These are phyloP conservation scores for Beta macrorhiza DNA, from an alignment of 179 eudicot species.

Conservation along the genomic window DNA sequence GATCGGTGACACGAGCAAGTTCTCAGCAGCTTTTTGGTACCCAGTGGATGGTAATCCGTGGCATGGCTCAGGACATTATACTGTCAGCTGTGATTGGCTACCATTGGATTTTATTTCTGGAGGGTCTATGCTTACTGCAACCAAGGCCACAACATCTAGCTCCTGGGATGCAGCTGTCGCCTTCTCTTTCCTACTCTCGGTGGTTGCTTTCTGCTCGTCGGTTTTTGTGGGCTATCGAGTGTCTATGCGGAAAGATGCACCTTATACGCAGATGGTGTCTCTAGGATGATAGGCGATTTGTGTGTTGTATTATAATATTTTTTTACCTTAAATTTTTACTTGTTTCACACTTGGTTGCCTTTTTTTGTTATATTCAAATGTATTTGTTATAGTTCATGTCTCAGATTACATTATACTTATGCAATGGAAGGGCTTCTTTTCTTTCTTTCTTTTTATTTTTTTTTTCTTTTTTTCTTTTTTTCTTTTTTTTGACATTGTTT, in stretches of 20 bases:
- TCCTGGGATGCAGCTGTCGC: constrained; percentile 71
- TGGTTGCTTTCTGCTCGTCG: constrained; percentile 62
- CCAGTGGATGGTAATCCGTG: constrained; percentile 84
- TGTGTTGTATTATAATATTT: constrained; percentile 20
- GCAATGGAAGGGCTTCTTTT: neutral
- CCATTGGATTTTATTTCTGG: constrained; percentile 46
- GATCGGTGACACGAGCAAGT: constrained; percentile 72
- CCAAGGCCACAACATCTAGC: constrained; percentile 32
- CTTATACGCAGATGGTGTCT: constrained; percentile 57
- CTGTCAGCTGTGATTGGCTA: constrained; percentile 80
- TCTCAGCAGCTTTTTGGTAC: constrained; percentile 89
- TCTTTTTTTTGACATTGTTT: neutral
- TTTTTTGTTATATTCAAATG: constrained; percentile 28
- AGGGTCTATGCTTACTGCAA: constrained; percentile 23
- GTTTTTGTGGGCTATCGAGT: constrained; percentile 52
- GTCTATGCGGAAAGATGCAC: constrained; percentile 30
- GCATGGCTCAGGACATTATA: constrained; percentile 72
- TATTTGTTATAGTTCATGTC: constrained; percentile 13
- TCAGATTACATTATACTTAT: constrained; percentile 1
- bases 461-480: too few species aligned
- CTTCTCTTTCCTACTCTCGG: constrained; percentile 70
- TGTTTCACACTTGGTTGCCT: constrained; percentile 7
- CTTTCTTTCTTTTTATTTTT: too few species aligned
- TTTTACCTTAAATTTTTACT: neutral
- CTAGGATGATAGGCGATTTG: constrained; percentile 29